A percentile compares a stretch with the other conserved stretches of the same genome.
Evolutionary conservation across 192 early-diverging fungal species (phyloP).

Genomic region (Podila horticola): DNA sequence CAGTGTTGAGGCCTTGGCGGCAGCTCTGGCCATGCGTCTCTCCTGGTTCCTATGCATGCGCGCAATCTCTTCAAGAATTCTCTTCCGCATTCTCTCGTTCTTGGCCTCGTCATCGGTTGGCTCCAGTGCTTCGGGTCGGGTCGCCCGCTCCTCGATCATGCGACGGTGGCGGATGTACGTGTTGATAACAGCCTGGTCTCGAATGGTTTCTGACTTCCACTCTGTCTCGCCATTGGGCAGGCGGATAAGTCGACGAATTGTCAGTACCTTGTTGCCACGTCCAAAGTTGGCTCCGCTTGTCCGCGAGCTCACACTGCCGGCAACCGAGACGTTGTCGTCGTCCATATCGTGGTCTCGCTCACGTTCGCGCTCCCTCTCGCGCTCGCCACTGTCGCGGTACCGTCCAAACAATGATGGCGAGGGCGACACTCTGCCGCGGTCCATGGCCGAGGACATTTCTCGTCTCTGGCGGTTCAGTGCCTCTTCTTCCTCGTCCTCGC

Average conservation of each 20-base stretch:
- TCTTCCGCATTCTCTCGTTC: slow-evolving; percentile 63
- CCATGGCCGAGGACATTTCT: slow-evolving; percentile 26
- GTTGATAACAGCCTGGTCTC: slow-evolving; percentile 86
- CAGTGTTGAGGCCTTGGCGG: slow-evolving; percentile 60
- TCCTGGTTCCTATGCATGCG: slow-evolving; percentile 75
- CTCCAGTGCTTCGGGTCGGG: slow-evolving; percentile 57
- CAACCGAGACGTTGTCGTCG: slow-evolving; percentile 64
- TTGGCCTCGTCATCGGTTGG: slow-evolving; percentile 69
- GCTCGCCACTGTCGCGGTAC: slow-evolving; percentile 36
- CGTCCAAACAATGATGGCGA: slow-evolving; percentile 47
- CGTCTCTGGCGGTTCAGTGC: slow-evolving; percentile 20
- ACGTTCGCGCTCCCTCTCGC: slow-evolving; percentile 36
- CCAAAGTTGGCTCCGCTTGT: slow-evolving; percentile 62
- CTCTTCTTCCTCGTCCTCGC: slow-evolving; percentile 67
- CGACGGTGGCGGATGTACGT: slow-evolving; percentile 88
- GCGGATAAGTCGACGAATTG: slow-evolving; percentile 68
- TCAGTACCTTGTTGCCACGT: slow-evolving; percentile 66
- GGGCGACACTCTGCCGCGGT: slow-evolving; percentile 39
- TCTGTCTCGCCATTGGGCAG: slow-evolving; percentile 69
- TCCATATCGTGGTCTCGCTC: slow-evolving; percentile 52
- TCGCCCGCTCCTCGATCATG: slow-evolving; percentile 77
- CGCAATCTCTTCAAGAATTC: slow-evolving; percentile 71
- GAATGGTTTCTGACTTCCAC: slow-evolving; percentile 85
- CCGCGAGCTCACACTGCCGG: slow-evolving; percentile 63
- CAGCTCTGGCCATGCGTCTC: slow-evolving; percentile 61